These are phyloP conservation scores for Fusarium citri DNA, from an alignment of 2,329 filamentous ascomycete genomes.

Conservation along the genomic window DNA sequence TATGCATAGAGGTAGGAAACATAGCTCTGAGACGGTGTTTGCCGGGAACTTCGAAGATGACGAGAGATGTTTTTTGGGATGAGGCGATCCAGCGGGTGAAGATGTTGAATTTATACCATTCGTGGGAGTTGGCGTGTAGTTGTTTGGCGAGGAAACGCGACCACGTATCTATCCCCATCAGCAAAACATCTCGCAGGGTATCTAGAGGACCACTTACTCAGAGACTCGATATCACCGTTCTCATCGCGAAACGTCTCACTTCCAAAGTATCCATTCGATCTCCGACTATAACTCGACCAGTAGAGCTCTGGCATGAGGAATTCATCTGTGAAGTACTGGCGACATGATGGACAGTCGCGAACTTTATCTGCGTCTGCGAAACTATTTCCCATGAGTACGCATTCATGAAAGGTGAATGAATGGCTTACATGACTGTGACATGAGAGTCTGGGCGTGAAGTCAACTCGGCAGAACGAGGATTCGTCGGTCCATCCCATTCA, in stretches of 20 bases:
- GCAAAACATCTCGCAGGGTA: too few species aligned
- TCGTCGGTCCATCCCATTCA: background rate
- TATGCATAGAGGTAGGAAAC: background rate
- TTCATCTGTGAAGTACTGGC: conserved; percentile 32
- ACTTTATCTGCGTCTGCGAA: conserved; percentile 48
- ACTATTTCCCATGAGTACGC: conserved; percentile 11
- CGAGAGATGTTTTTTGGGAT: conserved; percentile 17
- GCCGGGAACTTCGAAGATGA: conserved; percentile 18
- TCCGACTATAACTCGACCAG: conserved; percentile 51
- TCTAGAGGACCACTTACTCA: background rate
- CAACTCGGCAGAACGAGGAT: background rate
- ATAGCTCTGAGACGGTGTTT: background rate
- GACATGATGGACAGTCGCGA: conserved; percentile 47
- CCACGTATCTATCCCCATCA: conserved; percentile 20
- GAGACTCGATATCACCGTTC: background rate
- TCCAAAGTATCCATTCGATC: conserved; percentile 56
- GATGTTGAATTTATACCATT: conserved; percentile 36
- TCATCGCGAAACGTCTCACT: conserved; percentile 48
- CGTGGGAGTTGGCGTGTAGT: background rate
- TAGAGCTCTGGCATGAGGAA: conserved; percentile 44
- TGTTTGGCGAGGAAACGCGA: conserved; percentile 31
- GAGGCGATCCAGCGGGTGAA: conserved; percentile 25
- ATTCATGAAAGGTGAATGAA: accelerated
- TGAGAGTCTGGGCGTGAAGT: conserved; percentile 12
- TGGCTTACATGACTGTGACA: conserved; percentile 18